Conservation (phyloP, 257 asterid genomes). For the Cordia subcordata region DNA sequence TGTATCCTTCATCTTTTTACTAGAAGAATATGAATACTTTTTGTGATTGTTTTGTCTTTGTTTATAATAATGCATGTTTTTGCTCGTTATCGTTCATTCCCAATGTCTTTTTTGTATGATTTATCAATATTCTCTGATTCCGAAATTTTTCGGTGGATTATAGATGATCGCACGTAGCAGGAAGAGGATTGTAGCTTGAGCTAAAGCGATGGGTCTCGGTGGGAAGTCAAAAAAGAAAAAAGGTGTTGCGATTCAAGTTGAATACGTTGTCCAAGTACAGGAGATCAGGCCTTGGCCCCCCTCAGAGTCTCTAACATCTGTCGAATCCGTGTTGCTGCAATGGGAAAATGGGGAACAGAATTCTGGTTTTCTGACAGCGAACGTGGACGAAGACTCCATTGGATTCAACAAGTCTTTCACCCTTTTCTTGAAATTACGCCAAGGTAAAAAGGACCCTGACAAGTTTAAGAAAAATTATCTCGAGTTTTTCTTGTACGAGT, state of each 20-base stretch:
- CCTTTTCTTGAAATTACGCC: conserved; percentile 43
- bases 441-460: conserved; percentile 42
- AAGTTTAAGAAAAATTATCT: conserved; percentile 59
- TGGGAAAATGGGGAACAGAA: conserved; percentile 63
- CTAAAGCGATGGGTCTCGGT: conserved; percentile 81
- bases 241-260: conserved; percentile 43
- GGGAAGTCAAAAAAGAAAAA: conserved; percentile 53
- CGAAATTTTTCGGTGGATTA: background rate
- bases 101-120: too few species aligned
- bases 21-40: too few species aligned
- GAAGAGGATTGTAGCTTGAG: conserved; percentile 9
- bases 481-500: conserved; percentile 65
- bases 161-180: conserved; percentile 7
- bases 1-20: too few species aligned
- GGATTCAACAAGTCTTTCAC: conserved; percentile 57
- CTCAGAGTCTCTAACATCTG: conserved; percentile 52
- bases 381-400: conserved; percentile 56
- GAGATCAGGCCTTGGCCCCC: conserved; percentile 94
- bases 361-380: conserved; percentile 56
- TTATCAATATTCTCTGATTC: too few species aligned
- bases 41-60: too few species aligned
- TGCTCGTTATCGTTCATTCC: too few species aligned
- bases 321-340: conserved; percentile 67
- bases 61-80: too few species aligned
- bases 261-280: conserved; percentile 45